Conservation (phyloP, 176 grass and related monocot species). For the Microstegium vimineum region DNA sequence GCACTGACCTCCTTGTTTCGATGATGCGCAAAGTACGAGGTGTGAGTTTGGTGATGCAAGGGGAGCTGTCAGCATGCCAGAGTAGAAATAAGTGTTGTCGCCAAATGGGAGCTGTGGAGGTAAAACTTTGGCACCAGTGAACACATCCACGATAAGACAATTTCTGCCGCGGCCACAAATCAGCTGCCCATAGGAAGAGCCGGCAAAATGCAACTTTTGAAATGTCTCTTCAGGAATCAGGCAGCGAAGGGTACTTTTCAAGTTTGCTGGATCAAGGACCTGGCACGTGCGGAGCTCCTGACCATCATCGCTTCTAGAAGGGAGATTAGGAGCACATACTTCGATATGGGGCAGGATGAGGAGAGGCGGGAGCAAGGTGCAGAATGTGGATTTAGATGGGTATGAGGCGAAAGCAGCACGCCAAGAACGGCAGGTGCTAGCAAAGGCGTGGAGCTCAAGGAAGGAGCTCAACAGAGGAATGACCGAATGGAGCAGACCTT, state of each 20-base stretch:
- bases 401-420: background rate
- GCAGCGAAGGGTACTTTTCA: background rate
- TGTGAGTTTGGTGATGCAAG: slow-evolving; percentile 32
- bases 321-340: background rate
- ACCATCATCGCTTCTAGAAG: background rate
- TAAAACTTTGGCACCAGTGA: slow-evolving; percentile 35
- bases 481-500: slow-evolving; percentile 22
- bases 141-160: slow-evolving; percentile 36
- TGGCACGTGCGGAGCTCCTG: background rate
- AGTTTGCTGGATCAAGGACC: slow-evolving; percentile 11
- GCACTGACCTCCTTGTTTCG: too few species aligned
- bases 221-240: background rate
- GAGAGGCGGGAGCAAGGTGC: slow-evolving; percentile 18
- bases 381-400: slow-evolving; percentile 1
- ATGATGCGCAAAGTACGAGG: slow-evolving; percentile 12
- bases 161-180: background rate
- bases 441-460: slow-evolving; percentile 32
- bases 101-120: slow-evolving; percentile 23
- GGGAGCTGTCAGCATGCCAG: slow-evolving; percentile 40
- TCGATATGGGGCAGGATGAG: background rate
- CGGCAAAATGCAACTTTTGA: background rate
- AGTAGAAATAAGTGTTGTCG: background rate
- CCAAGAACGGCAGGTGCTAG: slow-evolving; percentile 38
- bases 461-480: slow-evolving; percentile 23
- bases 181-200: slow-evolving; percentile 38